Conservation (phyloP, 2,329 filamentous ascomycete species). For the Fonsecaea multimorphosa region DNA sequence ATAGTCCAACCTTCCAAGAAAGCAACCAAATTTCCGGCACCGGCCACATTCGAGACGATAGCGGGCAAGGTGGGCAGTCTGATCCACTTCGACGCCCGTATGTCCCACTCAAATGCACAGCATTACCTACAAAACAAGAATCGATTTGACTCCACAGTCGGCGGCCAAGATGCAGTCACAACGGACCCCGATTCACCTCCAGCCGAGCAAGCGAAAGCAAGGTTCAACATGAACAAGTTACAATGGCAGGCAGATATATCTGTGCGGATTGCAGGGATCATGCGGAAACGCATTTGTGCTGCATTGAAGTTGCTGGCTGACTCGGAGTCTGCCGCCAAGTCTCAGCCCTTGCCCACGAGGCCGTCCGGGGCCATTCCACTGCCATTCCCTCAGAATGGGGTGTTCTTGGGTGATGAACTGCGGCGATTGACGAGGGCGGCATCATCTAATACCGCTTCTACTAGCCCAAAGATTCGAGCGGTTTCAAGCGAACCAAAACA, state of each 20-base stretch:
- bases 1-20: slow-evolving; percentile 12
- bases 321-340: slow-evolving; percentile 3
- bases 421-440: neutral
- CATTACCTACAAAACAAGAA: slow-evolving; percentile 29
- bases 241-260: slow-evolving; percentile 37
- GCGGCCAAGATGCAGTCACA: neutral
- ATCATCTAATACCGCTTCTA: neutral
- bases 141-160: slow-evolving; percentile 15
- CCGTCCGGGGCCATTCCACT: slow-evolving; percentile 12
- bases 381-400: slow-evolving; percentile 12
- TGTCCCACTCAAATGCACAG: slow-evolving; percentile 15
- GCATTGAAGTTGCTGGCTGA: slow-evolving; percentile 25
- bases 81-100: slow-evolving; percentile 16
- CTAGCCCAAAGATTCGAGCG: neutral
- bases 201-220: neutral
- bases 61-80: slow-evolving; percentile 10
- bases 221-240: slow-evolving; percentile 21
- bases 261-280: slow-evolving; percentile 30
- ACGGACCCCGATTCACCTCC: neutral
- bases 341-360: neutral
- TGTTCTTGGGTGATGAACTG: slow-evolving; percentile 13
- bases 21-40: neutral
- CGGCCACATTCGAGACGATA: slow-evolving; percentile 5
- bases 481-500: neutral
- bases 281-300: slow-evolving; percentile 32